Conservation (phyloP, 78 protist genomes). For the Neovahlkampfia damariscottae region DNA sequence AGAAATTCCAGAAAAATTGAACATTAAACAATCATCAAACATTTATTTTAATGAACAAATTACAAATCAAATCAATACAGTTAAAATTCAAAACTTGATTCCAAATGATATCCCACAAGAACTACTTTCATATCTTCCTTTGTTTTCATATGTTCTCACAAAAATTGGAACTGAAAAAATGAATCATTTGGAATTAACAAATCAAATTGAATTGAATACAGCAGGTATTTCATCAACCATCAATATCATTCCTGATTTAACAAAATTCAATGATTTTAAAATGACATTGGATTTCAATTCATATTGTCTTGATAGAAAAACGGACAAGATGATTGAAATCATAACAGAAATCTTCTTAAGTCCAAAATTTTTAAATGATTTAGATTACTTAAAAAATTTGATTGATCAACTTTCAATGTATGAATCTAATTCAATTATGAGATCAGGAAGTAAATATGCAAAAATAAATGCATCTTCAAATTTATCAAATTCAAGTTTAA, state of each 20-base stretch:
- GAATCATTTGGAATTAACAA: background rate
- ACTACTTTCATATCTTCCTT: background rate
- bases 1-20: no score
- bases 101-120: no score
- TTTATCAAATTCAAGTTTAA: background rate
- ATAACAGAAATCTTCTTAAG: background rate
- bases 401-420: background rate
- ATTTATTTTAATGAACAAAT: no score
- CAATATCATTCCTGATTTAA: background rate
- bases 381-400: background rate
- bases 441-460: background rate
- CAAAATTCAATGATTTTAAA: background rate
- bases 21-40: no score
- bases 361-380: background rate
- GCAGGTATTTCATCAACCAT: background rate
- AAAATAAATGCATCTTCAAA: background rate
- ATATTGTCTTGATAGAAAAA: background rate
- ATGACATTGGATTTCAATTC: background rate
- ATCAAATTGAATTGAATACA: background rate
- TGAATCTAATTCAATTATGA: background rate
- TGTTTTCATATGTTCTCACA: background rate
- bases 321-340: background rate
- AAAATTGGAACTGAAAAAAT: background rate
- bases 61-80: no score
- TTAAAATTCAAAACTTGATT: no score